Conservation (phyloP, 1,284 basidiomycete genomes). For the Cryptococcus wingfieldii region DNA sequence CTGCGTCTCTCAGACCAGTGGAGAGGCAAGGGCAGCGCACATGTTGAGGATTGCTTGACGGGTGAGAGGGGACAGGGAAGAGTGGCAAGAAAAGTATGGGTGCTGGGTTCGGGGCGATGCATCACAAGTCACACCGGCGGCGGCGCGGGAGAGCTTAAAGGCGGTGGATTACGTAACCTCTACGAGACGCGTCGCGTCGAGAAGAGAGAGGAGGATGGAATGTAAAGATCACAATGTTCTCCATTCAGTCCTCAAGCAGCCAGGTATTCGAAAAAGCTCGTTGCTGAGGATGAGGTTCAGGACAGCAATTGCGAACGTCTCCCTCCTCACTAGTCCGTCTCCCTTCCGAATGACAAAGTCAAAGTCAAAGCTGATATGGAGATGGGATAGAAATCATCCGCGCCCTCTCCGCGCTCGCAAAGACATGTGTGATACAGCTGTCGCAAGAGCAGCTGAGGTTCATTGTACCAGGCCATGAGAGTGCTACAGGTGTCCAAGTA, state of each 20-base stretch:
- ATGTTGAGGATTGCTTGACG: too few relatives aligned
- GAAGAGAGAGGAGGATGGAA: neutral
- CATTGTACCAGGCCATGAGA: constrained; percentile 67
- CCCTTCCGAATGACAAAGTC: neutral
- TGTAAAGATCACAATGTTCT: neutral
- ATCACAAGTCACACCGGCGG: too few relatives aligned
- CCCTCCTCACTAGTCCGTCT: constrained; percentile 58
- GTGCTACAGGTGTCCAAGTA: constrained; percentile 80
- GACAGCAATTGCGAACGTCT: constrained; percentile 59
- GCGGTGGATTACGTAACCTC: too few relatives aligned
- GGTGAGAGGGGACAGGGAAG: neutral
- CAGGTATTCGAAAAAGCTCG: neutral
- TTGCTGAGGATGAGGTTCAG: constrained; percentile 59
- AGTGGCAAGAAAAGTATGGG: neutral
- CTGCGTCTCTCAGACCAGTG: too few relatives aligned
- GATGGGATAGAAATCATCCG: constrained; percentile 61
- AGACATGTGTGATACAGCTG: constrained; percentile 74
- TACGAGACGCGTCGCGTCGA: neutral
- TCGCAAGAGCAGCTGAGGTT: constrained; percentile 71
- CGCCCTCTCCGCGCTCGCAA: constrained; percentile 75
- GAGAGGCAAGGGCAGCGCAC: too few relatives aligned
- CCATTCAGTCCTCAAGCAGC: neutral
- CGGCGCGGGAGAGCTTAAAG: too few relatives aligned
- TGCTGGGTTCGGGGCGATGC: too few relatives aligned
- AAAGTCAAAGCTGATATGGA: neutral